These are phyloP conservation scores for Biscogniauxia mediterranea DNA, from an alignment of 2,329 filamentous ascomycete species.

Conservation along the genomic window DNA sequence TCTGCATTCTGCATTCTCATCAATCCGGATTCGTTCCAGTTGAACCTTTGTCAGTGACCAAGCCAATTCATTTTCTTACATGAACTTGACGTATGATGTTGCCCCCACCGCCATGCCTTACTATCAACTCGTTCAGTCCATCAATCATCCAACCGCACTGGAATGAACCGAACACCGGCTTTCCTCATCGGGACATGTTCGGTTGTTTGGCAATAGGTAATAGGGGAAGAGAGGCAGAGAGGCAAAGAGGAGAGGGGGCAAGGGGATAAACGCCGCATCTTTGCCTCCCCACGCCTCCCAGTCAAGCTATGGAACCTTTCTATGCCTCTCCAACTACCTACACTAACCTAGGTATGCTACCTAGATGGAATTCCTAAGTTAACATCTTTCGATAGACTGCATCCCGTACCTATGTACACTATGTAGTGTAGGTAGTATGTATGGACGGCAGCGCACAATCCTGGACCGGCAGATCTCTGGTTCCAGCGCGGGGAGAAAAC, in stretches of 20 bases:
- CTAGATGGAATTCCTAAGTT: no score
- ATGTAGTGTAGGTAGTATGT: neutral
- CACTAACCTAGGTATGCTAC: no score
- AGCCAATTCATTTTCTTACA: neutral
- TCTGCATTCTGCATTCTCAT: neutral
- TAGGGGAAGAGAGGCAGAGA: no score
- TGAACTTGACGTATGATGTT: neutral
- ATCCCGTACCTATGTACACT: neutral
- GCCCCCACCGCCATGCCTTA: neutral
- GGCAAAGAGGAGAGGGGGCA: no score
- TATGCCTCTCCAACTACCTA: no score
- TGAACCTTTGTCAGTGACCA: neutral
- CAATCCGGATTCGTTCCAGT: neutral
- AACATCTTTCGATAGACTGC: neutral
- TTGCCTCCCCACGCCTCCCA: neutral
- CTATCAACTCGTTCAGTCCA: neutral
- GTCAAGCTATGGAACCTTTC: no score
- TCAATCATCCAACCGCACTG: neutral
- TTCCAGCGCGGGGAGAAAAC: neutral
- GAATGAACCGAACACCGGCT: neutral
- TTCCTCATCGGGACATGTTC: neutral
- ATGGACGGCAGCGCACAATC: neutral
- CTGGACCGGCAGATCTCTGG: slow-evolving; percentile 5
- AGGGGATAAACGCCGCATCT: no score
- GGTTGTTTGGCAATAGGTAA: neutral